These are phyloP conservation scores for Colletotrichum paranaense DNA, from an alignment of 2,329 filamentous ascomycete species.

Conservation along the genomic window DNA sequence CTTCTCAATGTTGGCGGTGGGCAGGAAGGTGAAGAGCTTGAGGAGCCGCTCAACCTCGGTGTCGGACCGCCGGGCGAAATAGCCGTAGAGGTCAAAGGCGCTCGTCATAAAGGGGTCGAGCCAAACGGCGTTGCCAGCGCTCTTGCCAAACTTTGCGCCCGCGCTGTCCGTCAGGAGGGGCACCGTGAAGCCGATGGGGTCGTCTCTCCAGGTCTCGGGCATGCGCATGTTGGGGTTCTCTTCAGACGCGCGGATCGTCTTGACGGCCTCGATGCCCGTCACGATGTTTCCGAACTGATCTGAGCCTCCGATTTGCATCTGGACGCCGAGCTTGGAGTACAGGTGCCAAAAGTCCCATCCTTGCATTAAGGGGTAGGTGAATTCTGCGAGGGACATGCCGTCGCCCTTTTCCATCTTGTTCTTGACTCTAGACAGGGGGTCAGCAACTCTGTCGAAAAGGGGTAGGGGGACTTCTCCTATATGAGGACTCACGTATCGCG, in stretches of 20 bases:
- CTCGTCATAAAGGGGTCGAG: constrained; percentile 84
- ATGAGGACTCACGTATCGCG: constrained; percentile 79
- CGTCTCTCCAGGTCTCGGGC: constrained; percentile 56
- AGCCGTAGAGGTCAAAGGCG: constrained; percentile 89
- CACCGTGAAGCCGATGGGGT: constrained; percentile 88
- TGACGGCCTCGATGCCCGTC: constrained; percentile 87
- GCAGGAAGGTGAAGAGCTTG: constrained; percentile 91
- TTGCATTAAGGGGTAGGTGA: constrained; percentile 92
- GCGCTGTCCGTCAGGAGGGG: constrained; percentile 87
- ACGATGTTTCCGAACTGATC: constrained; percentile 98
- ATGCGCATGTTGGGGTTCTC: constrained; percentile 55
- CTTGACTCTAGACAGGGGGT: constrained; percentile 67
- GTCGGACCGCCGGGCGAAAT: constrained; percentile 87
- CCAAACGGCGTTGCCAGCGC: constrained; percentile 93
- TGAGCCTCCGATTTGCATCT: constrained; percentile 92
- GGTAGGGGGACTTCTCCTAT: background rate
- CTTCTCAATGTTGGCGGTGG: constrained; percentile 72
- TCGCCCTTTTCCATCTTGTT: constrained; percentile 85
- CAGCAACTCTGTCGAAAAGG: background rate
- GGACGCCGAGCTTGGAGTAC: constrained; percentile 73
- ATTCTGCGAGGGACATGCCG: constrained; percentile 95
- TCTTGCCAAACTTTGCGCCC: constrained; percentile 95
- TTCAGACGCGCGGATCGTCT: constrained; percentile 73
- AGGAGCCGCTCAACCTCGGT: constrained; percentile 84
- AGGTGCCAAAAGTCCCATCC: constrained; percentile 97